Evolutionary conservation across 2,329 filamentous ascomycete species (phyloP).

Genomic region (Hypoxylon sp.): DNA sequence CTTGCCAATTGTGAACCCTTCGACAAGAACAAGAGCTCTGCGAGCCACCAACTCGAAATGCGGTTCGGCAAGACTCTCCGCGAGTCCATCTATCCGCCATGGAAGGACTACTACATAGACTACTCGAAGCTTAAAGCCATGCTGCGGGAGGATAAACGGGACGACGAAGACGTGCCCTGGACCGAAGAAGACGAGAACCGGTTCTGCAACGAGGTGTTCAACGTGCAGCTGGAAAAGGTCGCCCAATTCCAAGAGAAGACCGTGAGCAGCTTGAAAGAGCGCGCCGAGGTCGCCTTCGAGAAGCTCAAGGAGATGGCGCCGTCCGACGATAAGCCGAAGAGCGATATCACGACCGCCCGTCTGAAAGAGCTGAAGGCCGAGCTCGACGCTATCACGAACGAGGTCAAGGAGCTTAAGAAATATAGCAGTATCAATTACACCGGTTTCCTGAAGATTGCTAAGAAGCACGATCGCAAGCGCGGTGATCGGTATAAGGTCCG

Average conservation of each 20-base stretch:
- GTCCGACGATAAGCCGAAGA: slow-evolving; percentile 70
- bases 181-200: slow-evolving; percentile 93
- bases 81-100: slow-evolving; percentile 83
- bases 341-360: slow-evolving; percentile 63
- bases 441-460: slow-evolving; percentile 96
- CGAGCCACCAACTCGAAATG: slow-evolving; percentile 67
- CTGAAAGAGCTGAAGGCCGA: slow-evolving; percentile 81
- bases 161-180: slow-evolving; percentile 78
- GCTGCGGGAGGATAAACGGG: slow-evolving; percentile 78
- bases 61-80: slow-evolving; percentile 92
- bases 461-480: slow-evolving; percentile 97
- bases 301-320: slow-evolving; percentile 86
- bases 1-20: not conserved
- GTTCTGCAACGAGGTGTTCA: slow-evolving; percentile 96
- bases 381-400: slow-evolving; percentile 88
- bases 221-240: slow-evolving; percentile 95
- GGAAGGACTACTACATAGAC: slow-evolving; percentile 95
- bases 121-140: slow-evolving; percentile 93
- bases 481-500: slow-evolving; percentile 88
- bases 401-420: slow-evolving; percentile 92
- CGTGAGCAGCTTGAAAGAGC: slow-evolving; percentile 69
- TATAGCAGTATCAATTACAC: slow-evolving; percentile 98
- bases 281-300: slow-evolving; percentile 70
- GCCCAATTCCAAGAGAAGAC: slow-evolving; percentile 87
- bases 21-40: slow-evolving; percentile 3